phyloP scores from a whole-genome alignment of 2,329 filamentous ascomycete genomes.

The Penicillium polonicum region DNA sequence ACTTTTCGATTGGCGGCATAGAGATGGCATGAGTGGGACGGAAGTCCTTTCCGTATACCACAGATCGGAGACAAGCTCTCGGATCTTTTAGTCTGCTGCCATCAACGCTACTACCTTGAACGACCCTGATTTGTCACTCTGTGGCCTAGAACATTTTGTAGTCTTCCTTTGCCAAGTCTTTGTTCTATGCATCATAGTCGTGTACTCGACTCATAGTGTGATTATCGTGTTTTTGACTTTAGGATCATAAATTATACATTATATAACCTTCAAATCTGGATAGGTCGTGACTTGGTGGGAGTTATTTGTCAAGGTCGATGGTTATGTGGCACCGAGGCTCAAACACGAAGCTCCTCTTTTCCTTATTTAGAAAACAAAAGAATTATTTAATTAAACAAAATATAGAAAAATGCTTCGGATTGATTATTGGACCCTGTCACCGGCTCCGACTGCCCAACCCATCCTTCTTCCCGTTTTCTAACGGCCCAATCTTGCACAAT shows the following conservation, averaged over 20 bases:
- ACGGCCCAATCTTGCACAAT: slow-evolving; percentile 11
- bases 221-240: background rate
- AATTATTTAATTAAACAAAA: too few species aligned
- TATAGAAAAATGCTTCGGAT: slow-evolving; percentile 6
- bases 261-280: background rate
- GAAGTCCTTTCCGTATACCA: background rate
- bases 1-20: slow-evolving; percentile 1
- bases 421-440: slow-evolving; percentile 9
- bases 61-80: slow-evolving; percentile 11
- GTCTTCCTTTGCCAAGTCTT: background rate
- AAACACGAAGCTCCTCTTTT: slow-evolving; percentile 5
- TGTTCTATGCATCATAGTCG: background rate
- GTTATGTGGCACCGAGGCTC: slow-evolving; percentile 14
- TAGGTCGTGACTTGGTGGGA: background rate
- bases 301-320: background rate
- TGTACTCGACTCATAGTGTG: background rate
- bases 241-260: background rate
- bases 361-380: background rate
- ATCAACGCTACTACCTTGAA: slow-evolving; percentile 17
- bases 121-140: slow-evolving; percentile 13
- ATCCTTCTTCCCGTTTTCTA: slow-evolving; percentile 7
- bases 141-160: background rate
- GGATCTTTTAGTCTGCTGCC: slow-evolving; percentile 8
- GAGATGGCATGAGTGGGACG: slow-evolving; percentile 4
- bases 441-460: slow-evolving; percentile 13